Evolutionary conservation across 148 eudicot genomes (phyloP).

Genomic region (Silene conica): DNA sequence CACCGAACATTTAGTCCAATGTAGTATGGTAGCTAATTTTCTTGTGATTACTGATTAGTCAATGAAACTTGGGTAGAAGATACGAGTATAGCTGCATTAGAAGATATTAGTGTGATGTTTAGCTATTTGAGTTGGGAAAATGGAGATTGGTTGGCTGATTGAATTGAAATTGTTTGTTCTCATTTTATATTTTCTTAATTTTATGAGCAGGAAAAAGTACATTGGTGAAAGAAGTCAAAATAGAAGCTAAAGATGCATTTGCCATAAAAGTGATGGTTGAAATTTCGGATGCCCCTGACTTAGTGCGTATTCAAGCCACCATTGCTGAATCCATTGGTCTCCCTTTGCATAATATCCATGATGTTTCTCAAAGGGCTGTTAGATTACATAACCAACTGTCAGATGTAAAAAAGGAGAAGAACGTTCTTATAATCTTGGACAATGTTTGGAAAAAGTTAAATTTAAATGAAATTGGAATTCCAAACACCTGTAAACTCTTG

Average conservation of each 20-base stretch:
- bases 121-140: no score
- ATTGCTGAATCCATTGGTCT: neutral
- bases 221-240: neutral
- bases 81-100: no score
- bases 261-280: neutral
- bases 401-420: neutral
- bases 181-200: no score
- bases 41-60: no score
- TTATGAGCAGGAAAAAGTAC: neutral
- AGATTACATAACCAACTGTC: neutral
- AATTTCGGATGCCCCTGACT: neutral
- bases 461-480: constrained; percentile 8
- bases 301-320: neutral
- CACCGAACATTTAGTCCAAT: no score
- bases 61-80: no score
- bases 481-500: constrained; percentile 1
- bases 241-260: neutral
- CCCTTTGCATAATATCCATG: neutral
- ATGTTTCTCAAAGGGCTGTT: neutral
- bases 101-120: no score
- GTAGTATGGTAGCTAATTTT: no score
- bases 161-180: no score
- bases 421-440: constrained; percentile 3
- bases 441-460: constrained; percentile 3
- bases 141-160: no score